These are phyloP conservation scores for carrot (Daucus carota) DNA, from an alignment of 129 eudicot genomes.

Conservation along the genomic window DNA sequence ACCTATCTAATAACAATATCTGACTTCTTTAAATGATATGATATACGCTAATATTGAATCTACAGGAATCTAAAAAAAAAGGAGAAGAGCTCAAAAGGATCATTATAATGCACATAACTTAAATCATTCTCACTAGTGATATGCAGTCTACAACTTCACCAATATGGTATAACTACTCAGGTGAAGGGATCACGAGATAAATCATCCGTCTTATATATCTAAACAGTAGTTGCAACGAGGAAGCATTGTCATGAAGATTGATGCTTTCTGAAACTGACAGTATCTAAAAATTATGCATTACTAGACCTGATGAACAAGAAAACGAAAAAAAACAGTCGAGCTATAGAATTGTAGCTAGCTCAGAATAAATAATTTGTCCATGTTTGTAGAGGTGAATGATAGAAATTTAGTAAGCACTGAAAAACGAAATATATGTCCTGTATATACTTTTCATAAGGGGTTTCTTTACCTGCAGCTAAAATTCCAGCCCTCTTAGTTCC, in stretches of 20 bases:
- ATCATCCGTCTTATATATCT: neutral
- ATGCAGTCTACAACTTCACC: neutral
- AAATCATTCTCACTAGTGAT: neutral
- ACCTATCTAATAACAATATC: neutral
- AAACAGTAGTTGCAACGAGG: neutral
- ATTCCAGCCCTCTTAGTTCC: slow-evolving; percentile 36
- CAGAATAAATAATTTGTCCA: neutral
- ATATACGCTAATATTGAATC: neutral
- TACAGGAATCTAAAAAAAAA: neutral
- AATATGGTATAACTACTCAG: neutral
- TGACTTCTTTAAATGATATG: neutral
- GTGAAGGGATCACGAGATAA: neutral
- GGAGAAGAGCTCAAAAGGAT: neutral
- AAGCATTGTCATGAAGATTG: neutral
- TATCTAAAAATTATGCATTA: neutral
- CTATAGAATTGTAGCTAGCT: neutral
- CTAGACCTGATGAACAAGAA: neutral
- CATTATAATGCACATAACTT: neutral
- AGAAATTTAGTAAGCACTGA: neutral
- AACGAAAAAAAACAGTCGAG: neutral
- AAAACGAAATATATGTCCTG: neutral
- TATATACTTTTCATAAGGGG: neutral
- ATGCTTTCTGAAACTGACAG: neutral
- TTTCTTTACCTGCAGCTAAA: slow-evolving; percentile 47
- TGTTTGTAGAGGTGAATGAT: neutral